Conservation (phyloP, 2,329 filamentous ascomycete genomes). For the Bertia moriformis region DNA sequence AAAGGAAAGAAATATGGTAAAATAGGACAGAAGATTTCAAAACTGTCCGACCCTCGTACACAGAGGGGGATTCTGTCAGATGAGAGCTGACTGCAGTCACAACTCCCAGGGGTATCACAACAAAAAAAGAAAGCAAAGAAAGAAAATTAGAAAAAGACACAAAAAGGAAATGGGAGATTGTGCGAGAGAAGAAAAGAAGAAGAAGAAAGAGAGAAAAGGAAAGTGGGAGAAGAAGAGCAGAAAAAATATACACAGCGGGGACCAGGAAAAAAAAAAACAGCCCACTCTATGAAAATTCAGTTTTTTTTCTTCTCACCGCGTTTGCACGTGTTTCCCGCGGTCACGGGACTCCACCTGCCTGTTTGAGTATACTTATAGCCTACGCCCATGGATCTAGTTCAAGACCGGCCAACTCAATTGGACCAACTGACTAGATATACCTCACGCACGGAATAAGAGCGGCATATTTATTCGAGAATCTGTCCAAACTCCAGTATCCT, state of each 20-base stretch:
- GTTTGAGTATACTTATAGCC: too few species aligned
- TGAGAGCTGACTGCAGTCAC: neutral
- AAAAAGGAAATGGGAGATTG: constrained; percentile 1
- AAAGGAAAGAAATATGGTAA: constrained; percentile 5
- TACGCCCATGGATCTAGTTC: too few species aligned
- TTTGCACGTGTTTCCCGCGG: neutral
- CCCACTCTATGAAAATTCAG: neutral
- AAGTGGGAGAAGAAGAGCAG: neutral
- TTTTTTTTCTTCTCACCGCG: too few species aligned
- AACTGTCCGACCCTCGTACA: too few species aligned
- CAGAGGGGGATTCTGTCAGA: neutral
- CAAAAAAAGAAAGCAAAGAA: constrained; percentile 4
- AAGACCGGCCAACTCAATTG: too few species aligned
- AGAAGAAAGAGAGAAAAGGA: constrained; percentile 1
- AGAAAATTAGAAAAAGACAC: constrained; percentile 2
- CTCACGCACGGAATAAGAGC: too few species aligned
- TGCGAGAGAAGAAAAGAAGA: constrained; percentile 3
- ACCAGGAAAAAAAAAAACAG: neutral
- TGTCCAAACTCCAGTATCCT: too few species aligned
- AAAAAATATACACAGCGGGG: too few species aligned
- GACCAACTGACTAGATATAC: too few species aligned
- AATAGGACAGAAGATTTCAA: too few species aligned
- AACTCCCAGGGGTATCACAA: constrained; percentile 2
- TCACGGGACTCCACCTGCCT: too few species aligned
- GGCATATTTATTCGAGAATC: too few species aligned